phyloP scores from a whole-genome alignment of 2,329 filamentous ascomycete species.

The Calycina marina region DNA sequence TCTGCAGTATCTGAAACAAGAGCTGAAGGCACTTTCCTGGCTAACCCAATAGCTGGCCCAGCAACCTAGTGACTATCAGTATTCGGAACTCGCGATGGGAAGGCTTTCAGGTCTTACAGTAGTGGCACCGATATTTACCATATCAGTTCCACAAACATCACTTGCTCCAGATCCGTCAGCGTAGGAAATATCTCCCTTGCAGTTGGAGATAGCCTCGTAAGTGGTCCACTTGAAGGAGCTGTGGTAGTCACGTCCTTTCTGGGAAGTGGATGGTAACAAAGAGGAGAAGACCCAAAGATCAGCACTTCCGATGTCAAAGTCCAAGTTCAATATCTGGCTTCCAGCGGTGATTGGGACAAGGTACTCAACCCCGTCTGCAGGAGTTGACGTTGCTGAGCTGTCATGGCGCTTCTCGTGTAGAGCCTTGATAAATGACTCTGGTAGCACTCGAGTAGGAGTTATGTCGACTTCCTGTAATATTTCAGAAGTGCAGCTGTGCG shows the following conservation, averaged over 20 bases:
- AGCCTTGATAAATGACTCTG: slow-evolving; percentile 9
- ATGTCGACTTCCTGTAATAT: slow-evolving; percentile 21
- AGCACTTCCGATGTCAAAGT: slow-evolving; percentile 20
- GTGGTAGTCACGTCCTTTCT: slow-evolving; percentile 12
- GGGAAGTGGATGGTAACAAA: slow-evolving; percentile 8
- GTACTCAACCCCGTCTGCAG: slow-evolving; percentile 16
- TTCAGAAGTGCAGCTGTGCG: slow-evolving; percentile 20
- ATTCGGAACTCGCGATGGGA: not conserved
- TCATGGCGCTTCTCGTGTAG: slow-evolving; percentile 17
- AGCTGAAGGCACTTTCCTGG: slow-evolving; percentile 16
- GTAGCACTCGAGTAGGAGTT: slow-evolving; percentile 15
- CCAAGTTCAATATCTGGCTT: slow-evolving; percentile 19
- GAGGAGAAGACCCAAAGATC: slow-evolving; percentile 23
- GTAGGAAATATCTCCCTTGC: slow-evolving; percentile 20
- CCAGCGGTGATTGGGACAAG: slow-evolving; percentile 10
- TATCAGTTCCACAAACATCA: slow-evolving; percentile 21
- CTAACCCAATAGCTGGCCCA: slow-evolving; percentile 21
- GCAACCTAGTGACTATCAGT: slow-evolving; percentile 1
- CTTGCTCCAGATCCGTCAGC: slow-evolving; percentile 24
- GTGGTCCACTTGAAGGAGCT: slow-evolving; percentile 15
- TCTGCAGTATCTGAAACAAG: slow-evolving; percentile 27
- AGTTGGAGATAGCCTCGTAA: slow-evolving; percentile 14
- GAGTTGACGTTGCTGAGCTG: slow-evolving; percentile 14
- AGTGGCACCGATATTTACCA: slow-evolving; percentile 21
- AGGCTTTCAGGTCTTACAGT: slow-evolving; percentile 11